phyloP scores from a whole-genome alignment of 306 rosid genomes.

The Pyrus communis region DNA sequence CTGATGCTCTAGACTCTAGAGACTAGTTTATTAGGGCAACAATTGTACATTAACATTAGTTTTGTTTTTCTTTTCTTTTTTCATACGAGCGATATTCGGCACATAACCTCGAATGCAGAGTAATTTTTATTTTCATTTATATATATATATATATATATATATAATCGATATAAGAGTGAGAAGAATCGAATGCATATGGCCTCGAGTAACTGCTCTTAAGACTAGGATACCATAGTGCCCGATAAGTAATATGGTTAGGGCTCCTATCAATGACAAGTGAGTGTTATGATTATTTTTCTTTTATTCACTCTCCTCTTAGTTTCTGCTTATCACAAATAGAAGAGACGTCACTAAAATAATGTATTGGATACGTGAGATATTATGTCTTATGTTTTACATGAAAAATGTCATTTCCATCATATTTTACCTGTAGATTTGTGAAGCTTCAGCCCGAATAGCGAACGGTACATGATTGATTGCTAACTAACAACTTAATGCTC shows the following conservation, averaged over 20 bases:
- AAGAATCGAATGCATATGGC: no score
- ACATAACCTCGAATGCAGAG: no score
- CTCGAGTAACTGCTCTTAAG: neutral
- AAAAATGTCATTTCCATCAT: neutral
- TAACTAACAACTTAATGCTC: conserved; percentile 21
- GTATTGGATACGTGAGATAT: neutral
- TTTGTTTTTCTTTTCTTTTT: neutral
- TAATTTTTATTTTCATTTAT: no score
- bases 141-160: no score
- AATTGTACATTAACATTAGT: conserved; percentile 9
- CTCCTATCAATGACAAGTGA: no score
- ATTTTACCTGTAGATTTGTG: conserved; percentile 12
- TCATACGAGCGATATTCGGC: neutral
- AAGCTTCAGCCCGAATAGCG: conserved; percentile 6
- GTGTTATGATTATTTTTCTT: no score
- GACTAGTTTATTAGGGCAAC: neutral
- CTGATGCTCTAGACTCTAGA: conserved; percentile 2
- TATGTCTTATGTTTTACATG: neutral
- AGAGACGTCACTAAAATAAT: neutral
- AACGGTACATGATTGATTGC: conserved; percentile 25
- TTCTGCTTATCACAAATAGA: no score
- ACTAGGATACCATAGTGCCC: neutral
- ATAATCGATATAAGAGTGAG: no score
- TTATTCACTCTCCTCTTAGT: no score
- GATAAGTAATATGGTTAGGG: no score